Evolutionary conservation across 495 filamentous ascomycete species (phyloP), one percentile per base, ranked within the genome.

Genomic region (Geopyxis carbonaria): DNA sequence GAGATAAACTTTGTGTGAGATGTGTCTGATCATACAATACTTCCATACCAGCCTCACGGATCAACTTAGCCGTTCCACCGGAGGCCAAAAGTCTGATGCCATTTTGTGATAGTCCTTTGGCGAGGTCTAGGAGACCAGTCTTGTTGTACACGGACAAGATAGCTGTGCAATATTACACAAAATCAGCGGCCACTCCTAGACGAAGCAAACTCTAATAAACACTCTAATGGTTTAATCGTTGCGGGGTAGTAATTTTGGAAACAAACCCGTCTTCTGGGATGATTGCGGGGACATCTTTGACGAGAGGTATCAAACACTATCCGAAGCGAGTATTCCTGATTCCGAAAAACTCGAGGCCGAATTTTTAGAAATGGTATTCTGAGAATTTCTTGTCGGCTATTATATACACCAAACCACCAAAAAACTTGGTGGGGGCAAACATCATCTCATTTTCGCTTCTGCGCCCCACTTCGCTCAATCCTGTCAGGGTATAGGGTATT

Each of bases 111-210:
- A 97, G 71, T 47, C 89, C 89, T 60, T 94, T 95, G 45, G 89
- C 89, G 38, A 97, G 70, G 62, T 97, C 89, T 31, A 97, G 64
- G 42, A 97, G 70, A 36, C 89, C 89, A 39, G 86, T 93, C 77
- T 97, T 97, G 67, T 97, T 80, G 57, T 86, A 95, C 66, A 95
- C 91, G 48, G 85, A 93, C 54, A 97, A 70, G 53, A 97, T 95
- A 29, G 89, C 89, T 77, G 64, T 67, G 19, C 20, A 22, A 10
- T n/a, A 14, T 25, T 22, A 40, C 22, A 31, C 24, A 21, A 29
- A 8, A 31, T 28, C 21, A 30, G 37, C 37, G 11, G 14, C 11
- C 22, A n/a, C 11, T 8, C 11, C 10, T 11, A 8, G 11, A 9
- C 18, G n/a, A n/a, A 10, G 13, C 16, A 40, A n/a, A n/a, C n/a